phyloP scores from a whole-genome alignment of 2,329 filamentous ascomycete genomes.

The Conoideocrella luteorostrata region DNA sequence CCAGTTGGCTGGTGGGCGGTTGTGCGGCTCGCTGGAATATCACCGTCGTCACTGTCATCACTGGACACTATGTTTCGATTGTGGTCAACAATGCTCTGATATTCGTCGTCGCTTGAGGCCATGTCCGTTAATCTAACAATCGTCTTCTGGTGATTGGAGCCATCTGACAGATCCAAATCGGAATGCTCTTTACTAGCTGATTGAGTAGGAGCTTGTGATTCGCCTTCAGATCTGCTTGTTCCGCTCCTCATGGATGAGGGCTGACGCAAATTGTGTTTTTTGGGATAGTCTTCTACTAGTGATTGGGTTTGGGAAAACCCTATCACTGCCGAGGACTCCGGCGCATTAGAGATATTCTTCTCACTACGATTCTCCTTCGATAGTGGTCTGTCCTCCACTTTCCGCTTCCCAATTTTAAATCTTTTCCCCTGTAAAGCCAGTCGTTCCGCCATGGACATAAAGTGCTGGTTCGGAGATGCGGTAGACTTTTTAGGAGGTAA shows the following conservation, averaged over 20 bases:
- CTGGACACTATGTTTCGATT: constrained; percentile 4
- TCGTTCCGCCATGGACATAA: constrained; percentile 53
- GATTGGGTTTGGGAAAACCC: background rate
- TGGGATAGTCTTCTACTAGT: background rate
- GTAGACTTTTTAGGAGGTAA: background rate
- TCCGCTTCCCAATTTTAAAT: constrained; percentile 42
- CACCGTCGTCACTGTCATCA: constrained; percentile 12
- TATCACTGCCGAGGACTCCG: background rate
- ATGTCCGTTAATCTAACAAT: constrained; percentile 12
- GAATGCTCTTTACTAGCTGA: background rate
- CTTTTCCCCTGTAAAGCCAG: constrained; percentile 48
- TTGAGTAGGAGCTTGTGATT: background rate
- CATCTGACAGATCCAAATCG: background rate
- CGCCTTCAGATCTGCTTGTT: background rate
- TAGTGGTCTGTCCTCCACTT: constrained; percentile 8
- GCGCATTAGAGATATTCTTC: too few relatives aligned
- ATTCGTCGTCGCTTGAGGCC: constrained; percentile 7
- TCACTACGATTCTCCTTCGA: background rate
- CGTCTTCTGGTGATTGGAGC: constrained; percentile 2
- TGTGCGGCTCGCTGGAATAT: constrained; percentile 14
- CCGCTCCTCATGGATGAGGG: background rate
- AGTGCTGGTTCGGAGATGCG: constrained; percentile 19
- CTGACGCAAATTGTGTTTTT: background rate
- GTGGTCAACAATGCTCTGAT: background rate
- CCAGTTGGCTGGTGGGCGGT: background rate